Evolutionary conservation across 2,329 filamentous ascomycete genomes (phyloP).

Genomic region (Dryadomyces quercus-mongolicae): DNA sequence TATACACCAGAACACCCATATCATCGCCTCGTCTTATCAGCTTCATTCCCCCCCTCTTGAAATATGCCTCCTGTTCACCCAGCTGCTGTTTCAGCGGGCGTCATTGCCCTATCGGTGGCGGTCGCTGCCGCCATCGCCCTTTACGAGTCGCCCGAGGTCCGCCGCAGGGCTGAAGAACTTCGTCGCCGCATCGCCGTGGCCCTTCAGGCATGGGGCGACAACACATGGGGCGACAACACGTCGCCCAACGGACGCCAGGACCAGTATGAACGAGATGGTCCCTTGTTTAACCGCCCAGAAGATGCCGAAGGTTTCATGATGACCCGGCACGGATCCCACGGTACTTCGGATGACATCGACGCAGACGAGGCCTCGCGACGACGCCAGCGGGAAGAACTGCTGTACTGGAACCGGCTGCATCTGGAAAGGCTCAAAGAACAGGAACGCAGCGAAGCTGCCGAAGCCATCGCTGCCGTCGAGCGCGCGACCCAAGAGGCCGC

Average conservation of each 20-base stretch:
- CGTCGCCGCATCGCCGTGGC: conserved; percentile 49
- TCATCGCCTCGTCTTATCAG: too few relatives aligned
- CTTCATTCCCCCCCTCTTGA: not conserved
- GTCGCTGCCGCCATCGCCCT: conserved; percentile 47
- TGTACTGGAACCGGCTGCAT: conserved; percentile 51
- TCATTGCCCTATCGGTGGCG: conserved; percentile 44
- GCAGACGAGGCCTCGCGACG: conserved; percentile 50
- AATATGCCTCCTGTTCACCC: conserved; percentile 45
- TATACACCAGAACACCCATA: too few relatives aligned
- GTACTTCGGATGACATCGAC: conserved; percentile 35
- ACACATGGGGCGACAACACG: conserved; percentile 46
- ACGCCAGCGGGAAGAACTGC: conserved; percentile 50
- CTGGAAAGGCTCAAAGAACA: conserved; percentile 24
- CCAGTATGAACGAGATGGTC: conserved; percentile 26
- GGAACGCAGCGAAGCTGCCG: conserved; percentile 6
- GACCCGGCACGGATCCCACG: conserved; percentile 28
- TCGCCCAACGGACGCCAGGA: conserved; percentile 20
- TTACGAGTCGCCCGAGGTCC: conserved; percentile 52
- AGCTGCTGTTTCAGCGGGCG: conserved; percentile 41
- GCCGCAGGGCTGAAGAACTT: conserved; percentile 48
- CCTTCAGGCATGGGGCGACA: conserved; percentile 46
- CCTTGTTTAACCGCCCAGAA: conserved; percentile 52
- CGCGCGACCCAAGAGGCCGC: conserved; percentile 9
- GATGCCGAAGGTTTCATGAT: conserved; percentile 52
- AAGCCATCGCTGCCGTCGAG: conserved; percentile 1